Evolutionary conservation across 2,329 filamentous ascomycete genomes (phyloP).

Genomic region (Leptodontidium sp.): DNA sequence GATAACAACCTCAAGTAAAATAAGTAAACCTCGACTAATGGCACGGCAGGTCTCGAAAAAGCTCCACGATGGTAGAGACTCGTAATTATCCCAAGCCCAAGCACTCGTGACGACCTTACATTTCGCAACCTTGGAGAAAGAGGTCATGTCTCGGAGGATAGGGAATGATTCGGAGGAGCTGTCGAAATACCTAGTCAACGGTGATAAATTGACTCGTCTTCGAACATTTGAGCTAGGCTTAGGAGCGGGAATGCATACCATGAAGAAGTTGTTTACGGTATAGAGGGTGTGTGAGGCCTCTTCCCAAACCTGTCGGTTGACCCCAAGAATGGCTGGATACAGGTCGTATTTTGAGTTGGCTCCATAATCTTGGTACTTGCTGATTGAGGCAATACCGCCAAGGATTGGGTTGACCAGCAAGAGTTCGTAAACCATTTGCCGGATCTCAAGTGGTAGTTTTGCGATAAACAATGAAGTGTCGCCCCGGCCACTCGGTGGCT

Average conservation of each 20-base stretch:
- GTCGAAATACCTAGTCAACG: not conserved
- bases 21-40: not conserved
- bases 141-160: not conserved
- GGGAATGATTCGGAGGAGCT: not conserved
- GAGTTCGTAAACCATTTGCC: conserved; percentile 58
- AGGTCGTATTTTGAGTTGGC: conserved; percentile 14
- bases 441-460: conserved; percentile 55
- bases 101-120: conserved; percentile 15
- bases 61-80: no score
- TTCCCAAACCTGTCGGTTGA: not conserved
- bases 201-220: not conserved
- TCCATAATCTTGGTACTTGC: not conserved
- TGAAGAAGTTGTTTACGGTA: conserved; percentile 52
- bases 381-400: not conserved
- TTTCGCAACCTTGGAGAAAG: not conserved
- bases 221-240: not conserved
- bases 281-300: conserved; percentile 52
- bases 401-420: conserved; percentile 25
- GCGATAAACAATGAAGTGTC: not conserved
- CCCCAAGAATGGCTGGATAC: conserved; percentile 30
- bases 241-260: conserved; percentile 4
- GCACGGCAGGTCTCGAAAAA: conserved; percentile 2
- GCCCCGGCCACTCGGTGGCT: not conserved
- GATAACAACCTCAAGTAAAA: not conserved
- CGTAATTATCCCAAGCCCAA: no score